Evolutionary conservation across 2,329 filamentous ascomycete genomes (phyloP), one percentile per base, ranked within the genome.

Genomic region (Fusarium setosum): DNA sequence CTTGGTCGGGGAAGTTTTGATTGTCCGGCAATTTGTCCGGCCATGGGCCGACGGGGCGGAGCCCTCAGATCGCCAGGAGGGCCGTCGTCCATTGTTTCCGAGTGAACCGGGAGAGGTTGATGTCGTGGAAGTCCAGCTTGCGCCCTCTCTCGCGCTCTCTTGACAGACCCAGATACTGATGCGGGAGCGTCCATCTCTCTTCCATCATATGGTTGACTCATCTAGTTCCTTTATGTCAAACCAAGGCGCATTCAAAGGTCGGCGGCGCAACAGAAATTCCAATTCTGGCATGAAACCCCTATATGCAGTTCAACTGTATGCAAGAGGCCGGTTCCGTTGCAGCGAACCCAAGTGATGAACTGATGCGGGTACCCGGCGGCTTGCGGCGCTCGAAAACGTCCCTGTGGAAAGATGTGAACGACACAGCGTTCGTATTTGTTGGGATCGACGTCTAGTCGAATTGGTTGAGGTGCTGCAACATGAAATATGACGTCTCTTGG

Each of bases 191-290:
- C 84, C 83, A 83, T 83, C 67, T 77, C 77, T 75, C 76, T 81
- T 77, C 81, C 85, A 86, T 87, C 76, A 81, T 86, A 81, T 72
- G 74, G 72, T 75, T 79, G 81, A 83, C 81, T 87, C 86, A 87
- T 88, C 81, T 82, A 82, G 73, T 67, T 59, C 48, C 51, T 67
- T 68, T 59, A 67, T 66, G 61, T 44, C 53, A 65, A 66, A 42
- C 62, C 67, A 53, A 32, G 18, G 58, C 44, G 66, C 61, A 61
- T 70, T 59, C 63, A 64, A 67, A 59, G 56, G 44, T 48, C 13
- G 61, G 47, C 56, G 63, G 59, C 42, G 53, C 57, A 54, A 56
- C 57, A 59, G 38, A 38, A 60, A 51, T n/a, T 56, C 41, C 47
- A 47, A 51, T 32, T 41, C 40, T 48, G 37, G 60, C 42, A 63